Base-by-base conservation (phyloP, 495 filamentous ascomycete genomes). In the Clohesyomyces aquaticus region DNA sequence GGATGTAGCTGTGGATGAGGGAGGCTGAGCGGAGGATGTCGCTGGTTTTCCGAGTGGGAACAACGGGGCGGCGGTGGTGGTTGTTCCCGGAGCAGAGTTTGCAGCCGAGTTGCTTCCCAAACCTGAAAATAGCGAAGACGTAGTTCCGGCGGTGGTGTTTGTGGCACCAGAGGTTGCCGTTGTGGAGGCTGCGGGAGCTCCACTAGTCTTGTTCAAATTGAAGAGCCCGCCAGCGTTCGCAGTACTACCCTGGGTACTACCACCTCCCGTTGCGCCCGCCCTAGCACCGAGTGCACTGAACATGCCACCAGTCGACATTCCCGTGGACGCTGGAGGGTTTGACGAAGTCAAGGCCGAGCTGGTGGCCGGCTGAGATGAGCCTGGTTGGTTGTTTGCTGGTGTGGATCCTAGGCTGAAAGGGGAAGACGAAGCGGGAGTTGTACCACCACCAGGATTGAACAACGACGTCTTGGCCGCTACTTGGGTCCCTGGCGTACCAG, bases 61-160 rank as follows among this genome's bases (percentile, higher is more conserved):
- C 41, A 63, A 49, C 1, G 73, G 49, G 18, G 68, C 63, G 22
- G 71, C 51, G 9, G 74, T 57, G 26, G 49, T 59, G 16, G 73
- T 55, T 32, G 76, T 26, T 49, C 69, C 54, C 22, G 68, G 45
- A 14, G 62, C 55, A 47, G 66, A 69, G 32, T 66, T 64, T 43
- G 58, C 46, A 51, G 61, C 45, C 4, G 50, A 60, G 6, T 6
- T 55, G 14, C 1, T 48, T 49, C 19, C 45, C 3, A 47, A n/a
- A 25, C 46, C 58, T n/a, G 47, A 41, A 18, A 61, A 61, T 3
- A 61, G 46, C 6, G 58, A 52, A n/a, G 58, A 21, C 6, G 32
- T 38, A 14, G 32, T 14, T 52, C 61, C 61, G 4, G 53, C 18
- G 25, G 28, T 50, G n/a, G 48, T 19, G 55, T 27, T 32, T 22